Evolutionary conservation across 768 basidiomycete species (phyloP).

Genomic region (Termitomyces sp.): DNA sequence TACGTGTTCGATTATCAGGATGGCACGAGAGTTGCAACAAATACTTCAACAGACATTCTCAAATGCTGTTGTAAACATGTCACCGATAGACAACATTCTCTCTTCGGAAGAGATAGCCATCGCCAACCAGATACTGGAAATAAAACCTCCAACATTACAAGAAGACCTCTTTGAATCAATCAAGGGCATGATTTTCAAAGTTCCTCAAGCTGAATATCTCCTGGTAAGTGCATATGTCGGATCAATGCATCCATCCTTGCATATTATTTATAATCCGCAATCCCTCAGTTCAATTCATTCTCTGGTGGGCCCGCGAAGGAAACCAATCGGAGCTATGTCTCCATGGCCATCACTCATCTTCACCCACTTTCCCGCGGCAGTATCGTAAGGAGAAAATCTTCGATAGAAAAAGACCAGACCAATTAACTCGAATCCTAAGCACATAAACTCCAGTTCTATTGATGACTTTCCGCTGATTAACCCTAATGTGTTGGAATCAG

Average conservation of each 20-base stretch:
- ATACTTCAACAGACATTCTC: slow-evolving; percentile 22
- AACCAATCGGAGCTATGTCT: slow-evolving; percentile 27
- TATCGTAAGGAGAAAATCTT: slow-evolving; percentile 16
- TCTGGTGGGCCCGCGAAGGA: slow-evolving; percentile 20
- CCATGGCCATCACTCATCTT: slow-evolving; percentile 28
- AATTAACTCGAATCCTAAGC: slow-evolving; percentile 5
- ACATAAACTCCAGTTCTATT: slow-evolving; percentile 19
- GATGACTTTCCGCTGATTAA: slow-evolving; percentile 23
- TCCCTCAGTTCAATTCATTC: slow-evolving; percentile 25
- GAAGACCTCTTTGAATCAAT: slow-evolving; percentile 22
- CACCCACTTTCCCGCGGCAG: slow-evolving; percentile 44
- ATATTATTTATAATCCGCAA: neutral
- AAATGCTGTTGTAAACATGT: slow-evolving; percentile 22
- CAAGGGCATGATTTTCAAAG: slow-evolving; percentile 18
- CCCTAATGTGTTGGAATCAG: slow-evolving; percentile 23
- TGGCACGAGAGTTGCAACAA: neutral
- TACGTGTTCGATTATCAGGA: slow-evolving; percentile 6
- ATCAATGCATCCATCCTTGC: neutral
- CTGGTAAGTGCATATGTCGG: slow-evolving; percentile 14
- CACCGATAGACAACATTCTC: slow-evolving; percentile 21
- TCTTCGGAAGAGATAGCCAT: slow-evolving; percentile 15
- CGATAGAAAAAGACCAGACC: neutral
- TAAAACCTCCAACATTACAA: slow-evolving; percentile 23
- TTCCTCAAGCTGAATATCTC: slow-evolving; percentile 25
- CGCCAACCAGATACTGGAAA: slow-evolving; percentile 17